Percentiles rank a stretch among this genome's conserved stretches.
phyloP scores from a whole-genome alignment of 768 basidiomycete species.

The Phlebiopsis gigantea region DNA sequence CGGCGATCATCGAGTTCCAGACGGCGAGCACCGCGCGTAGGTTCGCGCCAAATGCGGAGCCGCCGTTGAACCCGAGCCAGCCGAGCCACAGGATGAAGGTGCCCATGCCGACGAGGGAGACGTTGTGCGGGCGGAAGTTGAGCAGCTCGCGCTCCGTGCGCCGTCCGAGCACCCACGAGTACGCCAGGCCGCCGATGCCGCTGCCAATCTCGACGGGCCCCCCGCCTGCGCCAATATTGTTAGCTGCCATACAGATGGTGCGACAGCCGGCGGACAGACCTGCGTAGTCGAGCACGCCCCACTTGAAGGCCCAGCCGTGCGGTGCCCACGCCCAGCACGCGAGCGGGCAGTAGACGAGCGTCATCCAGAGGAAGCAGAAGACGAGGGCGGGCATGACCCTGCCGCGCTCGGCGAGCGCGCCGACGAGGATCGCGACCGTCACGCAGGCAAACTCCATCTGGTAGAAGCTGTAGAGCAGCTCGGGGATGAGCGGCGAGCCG shows the following conservation, averaged over 20 bases:
- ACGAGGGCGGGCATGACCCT: constrained; percentile 78
- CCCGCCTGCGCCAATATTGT: constrained; percentile 43
- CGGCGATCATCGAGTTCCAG: constrained; percentile 86
- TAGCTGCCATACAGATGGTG: constrained; percentile 1
- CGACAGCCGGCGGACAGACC: constrained; percentile 40
- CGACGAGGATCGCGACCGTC: constrained; percentile 71
- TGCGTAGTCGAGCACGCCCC: constrained; percentile 86
- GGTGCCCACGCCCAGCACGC: constrained; percentile 82
- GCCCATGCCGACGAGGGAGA: constrained; percentile 76
- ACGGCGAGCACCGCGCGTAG: constrained; percentile 72
- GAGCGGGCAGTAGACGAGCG: constrained; percentile 82
- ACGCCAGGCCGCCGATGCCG: constrained; percentile 81
- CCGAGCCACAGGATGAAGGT: constrained; percentile 88
- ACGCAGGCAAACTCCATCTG: constrained; percentile 86
- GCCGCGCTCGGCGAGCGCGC: constrained; percentile 82
- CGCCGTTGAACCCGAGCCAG: constrained; percentile 89
- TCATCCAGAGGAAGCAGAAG: constrained; percentile 80
- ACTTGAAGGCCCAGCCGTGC: constrained; percentile 81
- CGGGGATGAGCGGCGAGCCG: constrained; percentile 77
- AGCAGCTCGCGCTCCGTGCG: constrained; percentile 65
- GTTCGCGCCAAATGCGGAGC: constrained; percentile 84
- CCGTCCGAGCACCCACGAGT: constrained; percentile 81
- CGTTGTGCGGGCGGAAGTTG: constrained; percentile 87
- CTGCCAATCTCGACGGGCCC: constrained; percentile 87
- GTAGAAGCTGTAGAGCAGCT: constrained; percentile 80